Evolutionary conservation across 2,329 filamentous ascomycete genomes (phyloP).

Genomic region (Ophiostoma novo-ulmi): DNA sequence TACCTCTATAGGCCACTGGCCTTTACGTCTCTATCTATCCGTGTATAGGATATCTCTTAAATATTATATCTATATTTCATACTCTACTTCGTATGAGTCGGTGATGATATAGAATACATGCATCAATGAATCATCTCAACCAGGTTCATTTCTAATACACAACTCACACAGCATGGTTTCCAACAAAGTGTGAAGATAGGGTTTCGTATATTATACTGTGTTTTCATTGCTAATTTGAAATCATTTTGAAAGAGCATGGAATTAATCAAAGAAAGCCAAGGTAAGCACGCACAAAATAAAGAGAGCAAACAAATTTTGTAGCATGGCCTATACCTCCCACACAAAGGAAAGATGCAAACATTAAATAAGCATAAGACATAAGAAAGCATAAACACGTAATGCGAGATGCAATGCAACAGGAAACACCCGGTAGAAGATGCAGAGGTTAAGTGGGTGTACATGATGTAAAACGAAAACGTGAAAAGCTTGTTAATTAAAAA

Average conservation of each 20-base stretch:
- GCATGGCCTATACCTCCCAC: not conserved
- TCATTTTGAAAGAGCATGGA: not conserved
- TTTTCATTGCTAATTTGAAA: no score
- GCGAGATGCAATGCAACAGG: not conserved
- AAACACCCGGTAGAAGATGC: not conserved
- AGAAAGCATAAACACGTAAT: not conserved
- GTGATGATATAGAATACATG: not conserved
- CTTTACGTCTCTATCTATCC: not conserved
- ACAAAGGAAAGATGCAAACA: not conserved
- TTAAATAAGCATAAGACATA: not conserved
- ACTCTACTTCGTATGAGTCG: not conserved
- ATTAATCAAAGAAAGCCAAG: not conserved
- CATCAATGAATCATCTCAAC: not conserved
- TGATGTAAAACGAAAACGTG: not conserved
- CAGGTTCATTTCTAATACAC: not conserved
- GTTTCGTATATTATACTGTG: no score
- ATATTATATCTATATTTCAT: not conserved
- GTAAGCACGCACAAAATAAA: not conserved
- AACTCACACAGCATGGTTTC: not conserved
- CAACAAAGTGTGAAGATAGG: no score
- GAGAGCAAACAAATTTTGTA: not conserved
- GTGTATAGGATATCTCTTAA: not conserved
- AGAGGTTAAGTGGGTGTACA: no score
- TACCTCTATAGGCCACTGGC: not conserved
- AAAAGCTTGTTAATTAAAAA: not conserved